Evolutionary conservation across 2,329 filamentous ascomycete species (phyloP).

Genomic region (Colletotrichum melonis): DNA sequence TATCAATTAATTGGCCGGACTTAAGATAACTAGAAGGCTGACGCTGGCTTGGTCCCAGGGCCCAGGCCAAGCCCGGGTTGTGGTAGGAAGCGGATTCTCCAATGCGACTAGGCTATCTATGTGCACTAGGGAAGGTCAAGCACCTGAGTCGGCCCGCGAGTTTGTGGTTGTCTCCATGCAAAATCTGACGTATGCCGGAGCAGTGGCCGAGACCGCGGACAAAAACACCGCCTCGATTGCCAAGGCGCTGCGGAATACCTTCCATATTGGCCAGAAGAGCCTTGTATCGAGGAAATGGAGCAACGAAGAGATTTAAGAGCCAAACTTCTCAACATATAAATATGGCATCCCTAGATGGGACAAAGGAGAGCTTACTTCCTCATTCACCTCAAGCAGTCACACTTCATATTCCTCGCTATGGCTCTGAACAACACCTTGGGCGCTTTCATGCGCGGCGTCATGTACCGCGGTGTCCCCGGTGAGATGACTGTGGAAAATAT

Average conservation of each 20-base stretch:
- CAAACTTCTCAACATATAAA: no score
- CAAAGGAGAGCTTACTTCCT: no score
- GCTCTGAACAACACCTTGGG: no score
- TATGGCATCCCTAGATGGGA: no score
- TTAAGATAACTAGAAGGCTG: background rate
- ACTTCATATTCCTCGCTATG: no score
- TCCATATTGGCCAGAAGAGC: no score
- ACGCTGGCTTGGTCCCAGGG: background rate
- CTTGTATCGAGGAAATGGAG: no score
- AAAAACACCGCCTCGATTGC: background rate
- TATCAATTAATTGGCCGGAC: background rate
- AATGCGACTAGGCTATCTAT: background rate
- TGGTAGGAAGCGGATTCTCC: background rate
- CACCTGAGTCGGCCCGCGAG: background rate
- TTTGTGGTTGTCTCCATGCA: background rate
- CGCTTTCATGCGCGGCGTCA: background rate
- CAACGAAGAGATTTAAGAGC: no score
- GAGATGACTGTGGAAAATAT: constrained; percentile 35
- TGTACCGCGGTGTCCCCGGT: background rate
- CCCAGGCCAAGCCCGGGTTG: background rate
- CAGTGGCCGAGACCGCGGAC: background rate
- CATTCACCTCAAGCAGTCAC: no score
- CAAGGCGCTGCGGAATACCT: background rate
- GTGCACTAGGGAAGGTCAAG: background rate
- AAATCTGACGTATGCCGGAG: background rate